Evolutionary conservation across 495 filamentous ascomycete genomes (phyloP), one percentile per base, ranked within the genome.

Genomic region (Trichoderma erinaceum): DNA sequence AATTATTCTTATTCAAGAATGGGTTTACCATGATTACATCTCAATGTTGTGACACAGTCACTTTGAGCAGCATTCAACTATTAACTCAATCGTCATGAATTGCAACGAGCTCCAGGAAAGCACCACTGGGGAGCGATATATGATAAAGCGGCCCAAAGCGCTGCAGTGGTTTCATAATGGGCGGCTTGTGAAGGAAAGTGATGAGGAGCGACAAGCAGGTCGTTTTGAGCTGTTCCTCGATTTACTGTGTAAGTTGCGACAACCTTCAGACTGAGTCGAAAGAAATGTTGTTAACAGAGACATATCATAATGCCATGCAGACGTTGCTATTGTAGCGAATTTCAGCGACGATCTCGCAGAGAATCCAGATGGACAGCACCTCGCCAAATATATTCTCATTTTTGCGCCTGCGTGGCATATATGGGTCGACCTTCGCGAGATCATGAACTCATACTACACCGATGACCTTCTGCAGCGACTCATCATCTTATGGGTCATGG

Each of bases 381-480:
- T 52, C 18, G 48, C 48, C 48, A 52, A 52, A 23, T 52, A 52
- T n/a, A 52, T 52, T 21, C 48, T 52, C 48, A 52, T 52, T n/a
- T 52, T 52, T 21, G 48, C 48, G 18, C 48, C 48, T 3, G 48
- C 48, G 7, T 52, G 48, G 48, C 48, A 52, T 8, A 52, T 52
- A 3, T 52, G 48, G 48, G 48, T 52, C 15, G 48, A 52, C 8
- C 48, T 52, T 23, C 48, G 48, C 48, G 48, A 52, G 10, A 52
- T 52, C n/a, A 52, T 52, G 48, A 52, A 52, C 18, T 52, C 48
- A 16, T 52, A 52, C 48, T 52, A 52, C 48, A 52, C 48, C 2
- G 48, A 52, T n/a, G 48, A 52, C 48, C 48, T 52, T n/a, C 15
- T 52, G n/a, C 48, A 52, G n/a, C 48, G 48, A 52, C 48, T 52